Percentiles rank a stretch among this genome's conserved stretches.
phyloP scores from a whole-genome alignment of 1,139 yeast genomes.

The Citeromyces hawaiiensis region DNA sequence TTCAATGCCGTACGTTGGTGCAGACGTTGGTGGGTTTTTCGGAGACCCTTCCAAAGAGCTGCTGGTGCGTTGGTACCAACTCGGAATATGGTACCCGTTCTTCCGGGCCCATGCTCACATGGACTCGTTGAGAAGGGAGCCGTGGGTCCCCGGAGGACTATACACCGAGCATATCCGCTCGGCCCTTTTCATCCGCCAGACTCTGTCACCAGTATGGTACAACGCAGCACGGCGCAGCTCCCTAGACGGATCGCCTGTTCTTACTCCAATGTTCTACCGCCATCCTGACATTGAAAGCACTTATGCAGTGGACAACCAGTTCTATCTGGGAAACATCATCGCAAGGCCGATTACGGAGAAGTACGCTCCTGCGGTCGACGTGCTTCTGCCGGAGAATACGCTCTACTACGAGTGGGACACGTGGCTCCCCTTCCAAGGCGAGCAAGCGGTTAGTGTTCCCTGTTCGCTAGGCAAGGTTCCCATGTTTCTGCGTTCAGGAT shows the following conservation, averaged over 20 bases:
- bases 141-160: conserved; percentile 76
- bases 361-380: conserved; percentile 25
- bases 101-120: conserved; percentile 96
- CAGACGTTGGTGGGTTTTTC: conserved; percentile 95
- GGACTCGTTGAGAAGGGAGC: conserved; percentile 85
- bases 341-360: conserved; percentile 73
- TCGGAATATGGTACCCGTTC: conserved; percentile 93
- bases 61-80: conserved; percentile 86
- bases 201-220: conserved; percentile 65
- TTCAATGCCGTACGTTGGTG: conserved; percentile 91
- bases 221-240: conserved; percentile 67
- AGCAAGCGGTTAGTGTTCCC: conserved; percentile 21
- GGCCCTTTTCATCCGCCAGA: conserved; percentile 62
- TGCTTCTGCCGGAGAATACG: conserved; percentile 55
- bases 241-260: conserved; percentile 49
- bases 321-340: conserved; percentile 59
- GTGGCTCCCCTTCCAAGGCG: conserved; percentile 22
- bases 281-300: conserved; percentile 34
- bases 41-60: conserved; percentile 79
- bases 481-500: conserved; percentile 65
- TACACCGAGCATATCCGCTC: conserved; percentile 54
- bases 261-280: conserved; percentile 66
- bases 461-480: conserved; percentile 61
- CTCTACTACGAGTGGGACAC: conserved; percentile 45
- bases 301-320: conserved; percentile 69